Conservation (phyloP, 805 yeast genomes). For the Myxozyma geophila region DNA sequence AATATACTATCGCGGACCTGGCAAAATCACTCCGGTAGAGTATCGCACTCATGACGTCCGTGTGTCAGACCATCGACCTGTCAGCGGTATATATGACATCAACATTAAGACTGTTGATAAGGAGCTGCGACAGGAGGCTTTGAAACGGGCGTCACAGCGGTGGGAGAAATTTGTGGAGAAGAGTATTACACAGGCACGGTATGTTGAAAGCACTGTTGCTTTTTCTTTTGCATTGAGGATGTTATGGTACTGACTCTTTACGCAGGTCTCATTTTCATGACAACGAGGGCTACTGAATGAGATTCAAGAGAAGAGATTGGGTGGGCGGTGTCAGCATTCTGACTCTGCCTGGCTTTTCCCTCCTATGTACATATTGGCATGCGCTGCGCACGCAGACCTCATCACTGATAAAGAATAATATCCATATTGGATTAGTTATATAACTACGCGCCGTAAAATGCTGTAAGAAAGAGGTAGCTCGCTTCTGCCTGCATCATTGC, state of each 20-base stretch:
- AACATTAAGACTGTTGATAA: conserved; percentile 70
- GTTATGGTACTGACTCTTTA: not conserved
- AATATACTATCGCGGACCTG: conserved; percentile 63
- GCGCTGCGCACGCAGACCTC: not conserved
- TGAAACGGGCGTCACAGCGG: conserved; percentile 22
- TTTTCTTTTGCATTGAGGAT: not conserved
- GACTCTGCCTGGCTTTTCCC: not conserved
- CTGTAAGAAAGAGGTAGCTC: too few relatives aligned
- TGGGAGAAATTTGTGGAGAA: conserved; percentile 30
- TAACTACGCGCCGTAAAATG: too few relatives aligned
- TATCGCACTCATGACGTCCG: conserved; percentile 65
- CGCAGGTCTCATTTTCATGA: conserved; percentile 11
- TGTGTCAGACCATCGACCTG: conserved; percentile 92
- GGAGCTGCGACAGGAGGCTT: conserved; percentile 26
- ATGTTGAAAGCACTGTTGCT: not conserved
- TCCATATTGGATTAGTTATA: too few relatives aligned
- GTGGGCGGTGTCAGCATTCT: not conserved
- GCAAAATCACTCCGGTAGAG: conserved; percentile 56
- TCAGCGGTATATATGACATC: conserved; percentile 70
- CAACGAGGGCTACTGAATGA: conserved; percentile 7
- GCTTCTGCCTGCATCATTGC: too few relatives aligned
- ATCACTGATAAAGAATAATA: too few relatives aligned
- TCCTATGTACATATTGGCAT: not conserved
- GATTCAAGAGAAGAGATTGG: not conserved
- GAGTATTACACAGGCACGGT: conserved; percentile 26